phyloP scores from a whole-genome alignment of 495 filamentous ascomycete species.

The Trichoderma virens region DNA sequence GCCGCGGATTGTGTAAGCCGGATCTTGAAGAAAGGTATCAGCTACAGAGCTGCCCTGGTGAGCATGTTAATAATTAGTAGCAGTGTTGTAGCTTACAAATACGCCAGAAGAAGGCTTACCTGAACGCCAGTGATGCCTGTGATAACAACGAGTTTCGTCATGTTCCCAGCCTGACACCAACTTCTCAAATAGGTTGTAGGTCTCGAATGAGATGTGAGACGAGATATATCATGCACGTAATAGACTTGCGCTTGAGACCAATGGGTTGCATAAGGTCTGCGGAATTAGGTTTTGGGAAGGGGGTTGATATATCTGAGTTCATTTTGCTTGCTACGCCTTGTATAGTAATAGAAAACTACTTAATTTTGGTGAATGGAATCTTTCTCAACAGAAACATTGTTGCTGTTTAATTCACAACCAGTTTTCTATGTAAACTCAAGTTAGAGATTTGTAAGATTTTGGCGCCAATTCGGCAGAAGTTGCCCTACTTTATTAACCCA shows the following conservation, averaged over 20 bases:
- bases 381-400: too few species aligned
- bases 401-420: background rate
- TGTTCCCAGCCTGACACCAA: too few species aligned
- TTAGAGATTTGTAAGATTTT: background rate
- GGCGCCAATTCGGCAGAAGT: background rate
- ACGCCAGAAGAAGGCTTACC: background rate
- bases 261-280: too few species aligned
- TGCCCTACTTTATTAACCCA: background rate
- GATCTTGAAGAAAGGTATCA: slow-evolving; percentile 27
- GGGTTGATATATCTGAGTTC: too few species aligned
- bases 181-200: background rate
- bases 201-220: background rate
- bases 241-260: too few species aligned
- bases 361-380: too few species aligned
- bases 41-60: slow-evolving; percentile 36
- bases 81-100: background rate
- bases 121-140: background rate
- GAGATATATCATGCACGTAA: too few species aligned
- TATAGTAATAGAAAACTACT: too few species aligned
- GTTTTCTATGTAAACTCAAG: background rate
- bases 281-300: too few species aligned
- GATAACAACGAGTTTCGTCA: background rate
- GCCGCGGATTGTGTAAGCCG: slow-evolving; percentile 31
- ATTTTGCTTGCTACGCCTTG: too few species aligned
- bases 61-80: background rate